These are phyloP conservation scores for Penicillium sclerotiorum DNA, from an alignment of 2,329 filamentous ascomycete species.

Conservation along the genomic window DNA sequence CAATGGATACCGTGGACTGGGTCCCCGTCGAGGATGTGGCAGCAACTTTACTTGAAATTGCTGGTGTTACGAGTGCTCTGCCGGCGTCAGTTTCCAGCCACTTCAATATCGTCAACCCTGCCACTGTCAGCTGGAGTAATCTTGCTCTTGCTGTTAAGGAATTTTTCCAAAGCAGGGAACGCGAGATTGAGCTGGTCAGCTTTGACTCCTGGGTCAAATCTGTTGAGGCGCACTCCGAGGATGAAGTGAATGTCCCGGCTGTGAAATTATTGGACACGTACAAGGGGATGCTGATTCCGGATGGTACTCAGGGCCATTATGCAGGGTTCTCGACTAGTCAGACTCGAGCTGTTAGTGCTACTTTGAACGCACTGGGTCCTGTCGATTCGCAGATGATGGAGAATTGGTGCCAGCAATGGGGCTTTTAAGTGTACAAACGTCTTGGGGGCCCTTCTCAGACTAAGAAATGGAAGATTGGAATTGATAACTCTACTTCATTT, in stretches of 20 bases:
- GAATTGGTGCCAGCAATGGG: slow-evolving; percentile 9
- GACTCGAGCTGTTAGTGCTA: slow-evolving; percentile 2
- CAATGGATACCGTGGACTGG: slow-evolving; percentile 55
- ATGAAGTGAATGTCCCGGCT: not conserved
- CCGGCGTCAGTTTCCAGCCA: not conserved
- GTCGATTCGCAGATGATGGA: slow-evolving; percentile 9
- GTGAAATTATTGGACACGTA: slow-evolving; percentile 9
- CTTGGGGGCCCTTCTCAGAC: too few relatives aligned
- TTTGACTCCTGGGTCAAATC: slow-evolving; percentile 8
- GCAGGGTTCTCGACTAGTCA: slow-evolving; percentile 1
- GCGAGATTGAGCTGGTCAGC: slow-evolving; percentile 1
- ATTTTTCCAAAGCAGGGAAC: slow-evolving; percentile 2
- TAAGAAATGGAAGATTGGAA: too few relatives aligned
- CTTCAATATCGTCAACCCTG: slow-evolving; percentile 11
- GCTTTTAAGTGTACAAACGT: not conserved
- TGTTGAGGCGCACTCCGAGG: slow-evolving; percentile 3
- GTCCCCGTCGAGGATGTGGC: too few relatives aligned
- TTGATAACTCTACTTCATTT: too few relatives aligned
- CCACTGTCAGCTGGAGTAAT: not conserved
- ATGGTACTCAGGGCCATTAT: not conserved
- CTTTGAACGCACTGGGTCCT: slow-evolving; percentile 3
- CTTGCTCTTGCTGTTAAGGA: slow-evolving; percentile 2
- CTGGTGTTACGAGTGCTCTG: not conserved
- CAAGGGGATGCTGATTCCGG: not conserved
- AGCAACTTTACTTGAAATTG: too few relatives aligned